These are phyloP conservation scores for Lignosus rhinocerotis DNA, from an alignment of 1,284 basidiomycete species.

Conservation along the genomic window DNA sequence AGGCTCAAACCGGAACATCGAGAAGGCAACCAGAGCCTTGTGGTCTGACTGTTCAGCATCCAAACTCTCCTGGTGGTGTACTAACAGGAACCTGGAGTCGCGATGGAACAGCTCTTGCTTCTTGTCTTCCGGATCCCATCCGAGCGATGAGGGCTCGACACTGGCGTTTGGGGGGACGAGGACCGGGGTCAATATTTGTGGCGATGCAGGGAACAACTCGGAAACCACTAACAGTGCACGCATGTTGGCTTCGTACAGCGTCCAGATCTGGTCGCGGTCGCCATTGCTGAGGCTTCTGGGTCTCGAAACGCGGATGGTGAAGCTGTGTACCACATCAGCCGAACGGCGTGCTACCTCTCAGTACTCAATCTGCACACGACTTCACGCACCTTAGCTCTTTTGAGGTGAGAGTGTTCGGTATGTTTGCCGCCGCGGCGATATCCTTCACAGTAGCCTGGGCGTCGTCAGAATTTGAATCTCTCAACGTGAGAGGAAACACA, in stretches of 20 bases:
- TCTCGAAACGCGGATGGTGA: slow-evolving; percentile 35
- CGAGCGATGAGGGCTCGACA: slow-evolving; percentile 52
- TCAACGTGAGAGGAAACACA: not conserved
- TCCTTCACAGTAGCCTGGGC: slow-evolving; percentile 13
- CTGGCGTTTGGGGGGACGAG: not conserved
- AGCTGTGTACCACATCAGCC: slow-evolving; percentile 26
- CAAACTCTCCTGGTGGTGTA: slow-evolving; percentile 22
- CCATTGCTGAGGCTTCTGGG: slow-evolving; percentile 40
- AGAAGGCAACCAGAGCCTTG: slow-evolving; percentile 49
- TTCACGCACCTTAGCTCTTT: slow-evolving; percentile 6
- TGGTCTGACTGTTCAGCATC: slow-evolving; percentile 10
- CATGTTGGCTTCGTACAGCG: slow-evolving; percentile 32
- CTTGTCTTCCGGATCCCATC: slow-evolving; percentile 64
- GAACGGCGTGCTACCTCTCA: not conserved
- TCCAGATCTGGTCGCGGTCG: slow-evolving; percentile 51
- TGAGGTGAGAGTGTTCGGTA: not conserved
- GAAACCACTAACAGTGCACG: not conserved
- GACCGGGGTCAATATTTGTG: not conserved
- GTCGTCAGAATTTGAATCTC: not conserved
- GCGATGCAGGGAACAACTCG: not conserved
- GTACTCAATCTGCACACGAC: not conserved
- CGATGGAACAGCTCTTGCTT: slow-evolving; percentile 58
- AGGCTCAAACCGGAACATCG: slow-evolving; percentile 71
- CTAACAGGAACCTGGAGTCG: slow-evolving; percentile 60
- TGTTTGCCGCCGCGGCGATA: slow-evolving; percentile 6